Evolutionary conservation across 225 moss, liverwort and hornwort genomes (phyloP).

Genomic region (Rhytidiadelphus loreus): DNA sequence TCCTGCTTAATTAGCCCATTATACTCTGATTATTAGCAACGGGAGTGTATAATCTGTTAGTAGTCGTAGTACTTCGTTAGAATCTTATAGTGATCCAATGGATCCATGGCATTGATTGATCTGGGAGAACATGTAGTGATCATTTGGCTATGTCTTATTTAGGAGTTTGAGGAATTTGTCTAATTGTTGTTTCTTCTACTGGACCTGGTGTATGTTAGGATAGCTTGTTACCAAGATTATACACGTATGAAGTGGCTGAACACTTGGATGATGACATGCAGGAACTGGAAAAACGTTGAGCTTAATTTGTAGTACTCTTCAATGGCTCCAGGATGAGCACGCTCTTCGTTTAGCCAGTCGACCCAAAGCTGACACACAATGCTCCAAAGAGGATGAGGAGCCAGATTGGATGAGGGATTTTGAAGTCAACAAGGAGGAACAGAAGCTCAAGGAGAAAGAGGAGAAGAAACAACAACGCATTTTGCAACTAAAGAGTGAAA

Average conservation of each 20-base stretch:
- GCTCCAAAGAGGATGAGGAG: conserved; percentile 38
- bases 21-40: neutral
- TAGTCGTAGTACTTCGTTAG: neutral
- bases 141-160: neutral
- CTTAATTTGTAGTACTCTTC: conserved; percentile 84
- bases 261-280: conserved; percentile 15
- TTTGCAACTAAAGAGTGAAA: conserved; percentile 10
- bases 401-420: conserved; percentile 95
- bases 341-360: conserved; percentile 26
- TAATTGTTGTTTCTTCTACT: neutral
- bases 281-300: conserved; percentile 96
- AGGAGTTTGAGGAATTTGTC: neutral
- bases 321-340: conserved; percentile 90
- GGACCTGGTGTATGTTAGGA: neutral
- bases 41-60: neutral
- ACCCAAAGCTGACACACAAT: conserved; percentile 5
- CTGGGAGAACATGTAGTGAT: neutral
- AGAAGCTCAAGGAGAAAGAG: conserved; percentile 47
- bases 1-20: neutral
- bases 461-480: conserved; percentile 57
- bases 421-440: conserved; percentile 53
- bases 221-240: neutral
- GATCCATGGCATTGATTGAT: neutral
- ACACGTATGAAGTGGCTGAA: neutral
- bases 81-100: neutral